Evolutionary conservation across 2,329 filamentous ascomycete genomes (phyloP).

Genomic region (Pseudogymnoascus sp.): DNA sequence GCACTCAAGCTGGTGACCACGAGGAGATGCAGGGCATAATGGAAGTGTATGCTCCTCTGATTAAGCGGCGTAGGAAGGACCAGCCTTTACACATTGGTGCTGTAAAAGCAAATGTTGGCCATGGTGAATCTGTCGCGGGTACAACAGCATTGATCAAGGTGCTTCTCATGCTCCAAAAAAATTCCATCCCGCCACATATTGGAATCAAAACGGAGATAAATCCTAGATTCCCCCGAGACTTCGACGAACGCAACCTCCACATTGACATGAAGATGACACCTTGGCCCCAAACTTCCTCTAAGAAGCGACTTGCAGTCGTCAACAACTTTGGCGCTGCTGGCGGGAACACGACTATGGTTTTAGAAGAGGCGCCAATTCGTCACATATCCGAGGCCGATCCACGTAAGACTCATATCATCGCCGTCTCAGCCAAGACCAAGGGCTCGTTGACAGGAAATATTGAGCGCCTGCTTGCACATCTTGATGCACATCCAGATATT

Average conservation of each 20-base stretch:
- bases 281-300: conserved; percentile 21
- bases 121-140: conserved; percentile 21
- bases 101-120: conserved; percentile 19
- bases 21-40: conserved; percentile 56
- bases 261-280: conserved; percentile 12
- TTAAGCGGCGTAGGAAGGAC: conserved; percentile 36
- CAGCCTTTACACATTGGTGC: conserved; percentile 41
- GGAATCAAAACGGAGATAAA: conserved; percentile 27
- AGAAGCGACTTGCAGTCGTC: conserved; percentile 28
- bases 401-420: conserved; percentile 33
- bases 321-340: conserved; percentile 40
- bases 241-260: conserved; percentile 32
- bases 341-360: conserved; percentile 17
- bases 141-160: conserved; percentile 22
- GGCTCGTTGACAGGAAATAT: conserved; percentile 12
- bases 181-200: conserved; percentile 20
- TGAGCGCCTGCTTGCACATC: conserved; percentile 10
- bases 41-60: conserved; percentile 45
- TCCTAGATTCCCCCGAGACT: conserved; percentile 22
- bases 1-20: conserved; percentile 46
- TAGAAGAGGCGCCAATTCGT: conserved; percentile 21
- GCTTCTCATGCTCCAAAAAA: conserved; percentile 22
- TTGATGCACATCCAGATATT: conserved; percentile 13
- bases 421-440: conserved; percentile 37
- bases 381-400: conserved; percentile 29